These are phyloP conservation scores for Lotmaria passim DNA, from an alignment of 208 protist species.

Conservation along the genomic window DNA sequence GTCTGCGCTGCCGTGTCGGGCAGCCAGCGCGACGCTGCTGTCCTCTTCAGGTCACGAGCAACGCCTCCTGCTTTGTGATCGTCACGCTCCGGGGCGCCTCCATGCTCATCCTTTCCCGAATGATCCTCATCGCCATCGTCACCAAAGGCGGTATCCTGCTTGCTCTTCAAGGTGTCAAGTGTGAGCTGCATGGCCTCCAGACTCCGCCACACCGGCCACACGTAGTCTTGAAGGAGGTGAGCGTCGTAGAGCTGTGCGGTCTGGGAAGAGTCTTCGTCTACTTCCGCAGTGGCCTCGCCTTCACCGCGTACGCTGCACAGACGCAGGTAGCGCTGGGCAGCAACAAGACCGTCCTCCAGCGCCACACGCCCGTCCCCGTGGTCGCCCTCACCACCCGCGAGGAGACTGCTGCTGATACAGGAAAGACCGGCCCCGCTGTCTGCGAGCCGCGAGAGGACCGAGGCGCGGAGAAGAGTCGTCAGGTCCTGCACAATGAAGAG, in stretches of 20 bases:
- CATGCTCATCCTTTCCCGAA: neutral
- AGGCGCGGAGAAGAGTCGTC: constrained; percentile 18
- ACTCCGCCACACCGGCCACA: constrained; percentile 56
- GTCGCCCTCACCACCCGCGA: neutral
- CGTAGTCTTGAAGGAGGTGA: constrained; percentile 42
- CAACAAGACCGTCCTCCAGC: constrained; percentile 22
- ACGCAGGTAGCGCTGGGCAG: constrained; percentile 16
- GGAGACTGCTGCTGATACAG: constrained; percentile 19
- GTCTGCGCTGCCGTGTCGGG: constrained; percentile 26
- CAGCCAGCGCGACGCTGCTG: constrained; percentile 10
- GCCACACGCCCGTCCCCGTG: neutral
- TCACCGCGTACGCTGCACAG: neutral
- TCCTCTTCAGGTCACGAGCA: neutral
- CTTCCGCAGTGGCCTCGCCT: neutral
- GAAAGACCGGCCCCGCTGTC: constrained; percentile 29
- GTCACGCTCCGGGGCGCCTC: neutral
- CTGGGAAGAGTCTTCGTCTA: neutral
- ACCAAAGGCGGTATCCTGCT: constrained; percentile 15
- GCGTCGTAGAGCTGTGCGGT: constrained; percentile 11
- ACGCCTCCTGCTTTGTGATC: neutral
- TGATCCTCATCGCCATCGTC: constrained; percentile 5
- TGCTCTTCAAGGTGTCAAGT: constrained; percentile 14
- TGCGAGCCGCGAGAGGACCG: constrained; percentile 36
- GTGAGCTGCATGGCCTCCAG: constrained; percentile 42
- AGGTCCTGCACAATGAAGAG: constrained; percentile 42